Percentiles rank a stretch among this genome's conserved stretches.
Evolutionary conservation across 345 rosid species (phyloP).

Genomic region (Populus alba): DNA sequence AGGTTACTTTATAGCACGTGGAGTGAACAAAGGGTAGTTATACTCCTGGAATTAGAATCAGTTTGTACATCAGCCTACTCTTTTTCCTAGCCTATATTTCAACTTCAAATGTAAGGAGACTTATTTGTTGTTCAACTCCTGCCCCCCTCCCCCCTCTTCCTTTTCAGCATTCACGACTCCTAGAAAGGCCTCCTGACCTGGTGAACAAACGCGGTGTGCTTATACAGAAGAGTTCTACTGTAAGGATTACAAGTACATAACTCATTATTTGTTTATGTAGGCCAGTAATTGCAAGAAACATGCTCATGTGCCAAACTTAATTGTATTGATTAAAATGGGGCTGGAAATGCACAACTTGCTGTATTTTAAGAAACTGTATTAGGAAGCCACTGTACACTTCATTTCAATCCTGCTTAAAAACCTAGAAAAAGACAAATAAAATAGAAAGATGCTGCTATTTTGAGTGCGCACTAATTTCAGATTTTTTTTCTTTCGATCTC

Average conservation of each 20-base stretch:
- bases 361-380: not conserved
- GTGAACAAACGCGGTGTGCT: slow-evolving; percentile 64
- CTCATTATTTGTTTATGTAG: not conserved
- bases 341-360: not conserved
- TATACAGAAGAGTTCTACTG: slow-evolving; percentile 64
- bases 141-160: slow-evolving; percentile 1
- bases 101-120: not conserved
- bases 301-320: not conserved
- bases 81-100: not conserved
- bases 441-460: not conserved
- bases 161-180: slow-evolving; percentile 70
- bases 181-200: slow-evolving; percentile 83
- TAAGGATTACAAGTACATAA: slow-evolving; percentile 42
- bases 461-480: slow-evolving; percentile 11
- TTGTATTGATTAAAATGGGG: not conserved
- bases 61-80: not conserved
- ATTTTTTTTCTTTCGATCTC: slow-evolving; percentile 9
- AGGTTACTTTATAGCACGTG: not conserved
- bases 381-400: not conserved
- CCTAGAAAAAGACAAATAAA: not conserved
- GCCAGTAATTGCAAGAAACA: not conserved
- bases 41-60: not conserved
- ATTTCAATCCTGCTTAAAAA: not conserved
- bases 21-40: not conserved
- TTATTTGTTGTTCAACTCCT: slow-evolving; percentile 3